Evolutionary conservation across 1,284 basidiomycete genomes (phyloP), one percentile per base, ranked within the genome.

Genomic region (Trichosporon asahii): DNA sequence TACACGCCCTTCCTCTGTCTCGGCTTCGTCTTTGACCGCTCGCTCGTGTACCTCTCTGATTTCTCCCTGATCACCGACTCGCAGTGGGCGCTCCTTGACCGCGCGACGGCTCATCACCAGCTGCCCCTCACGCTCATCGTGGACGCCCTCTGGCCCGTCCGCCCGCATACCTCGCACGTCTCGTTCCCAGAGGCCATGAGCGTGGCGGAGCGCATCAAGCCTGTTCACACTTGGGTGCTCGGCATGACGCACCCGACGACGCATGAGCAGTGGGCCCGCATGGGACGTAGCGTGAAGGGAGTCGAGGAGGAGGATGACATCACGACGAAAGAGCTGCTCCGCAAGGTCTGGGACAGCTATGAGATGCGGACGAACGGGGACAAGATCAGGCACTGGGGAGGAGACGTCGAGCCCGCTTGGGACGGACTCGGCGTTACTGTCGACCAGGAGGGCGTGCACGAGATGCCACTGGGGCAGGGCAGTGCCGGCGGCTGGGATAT

Each of bases 231-330:
- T n/a, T 82, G 79, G 66, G 67, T 82, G 25, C 71, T 82, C 14
- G 84, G 82, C 21, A 80, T 81, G 65, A 78, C 81, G 0, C 84
- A 85, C 70, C 83, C 82, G 3, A 77, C 77, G 12, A 77, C 81
- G 14, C 83, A 85, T 71, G 80, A 73, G 61, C 78, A 81, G 75
- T 84, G 83, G 83, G 76, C 78, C 60, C 80, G 80, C 63, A 69
- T 83, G 2, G 80, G 82, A 14, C 64, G 69, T 1, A 75, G 73
- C 2, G 65, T 81, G 21, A 64, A 70, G 9, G 71, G 70, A 29
- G 66, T 67, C 25, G 68, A 70, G 6, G 27, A 57, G n/a, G 66
- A 71, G 49, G 15, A 68, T 11, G 71, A 72, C 40, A 60, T 72
- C 23, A 23, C 35, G 21, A 57, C 72, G 33, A 68, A 72, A 1